Base-by-base conservation (phyloP, 1,139 yeast genomes). In the Geotrichum aggregatum region DNA sequence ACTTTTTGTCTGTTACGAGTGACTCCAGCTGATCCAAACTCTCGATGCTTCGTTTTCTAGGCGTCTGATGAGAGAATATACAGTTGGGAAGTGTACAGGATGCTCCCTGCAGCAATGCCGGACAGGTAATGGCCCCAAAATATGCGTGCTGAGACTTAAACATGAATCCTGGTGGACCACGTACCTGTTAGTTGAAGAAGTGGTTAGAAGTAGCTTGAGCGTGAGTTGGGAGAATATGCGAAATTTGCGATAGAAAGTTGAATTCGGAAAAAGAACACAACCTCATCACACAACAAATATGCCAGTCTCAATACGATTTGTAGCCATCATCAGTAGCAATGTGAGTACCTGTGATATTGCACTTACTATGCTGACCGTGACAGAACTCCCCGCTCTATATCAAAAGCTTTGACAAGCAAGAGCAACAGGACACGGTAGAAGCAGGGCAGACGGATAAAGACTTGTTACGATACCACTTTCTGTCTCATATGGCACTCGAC, bases 401-500 rank as follows among this genome's bases (percentile, higher is more conserved):
- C 38, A 55, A 54, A 44, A 50, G 63, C 10, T 63, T 59, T 38
- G 61, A 59, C 38, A 49, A 31, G 4, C 50, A 49, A 19, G 39
- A 28, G 1, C 47, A 43, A 22, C 44, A 47, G 13, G 51, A 54
- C 38, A 36, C 54, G 8, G 56, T 55, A 3, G 34, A 49, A 22
- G 24, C 51, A 3, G 58, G 55, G n/a, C 56, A 50, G 34, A 44
- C 49, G 11, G 55, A 59, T 5, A 54, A 52, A n/a, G 59, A 58
- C 19, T 55, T 60, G 3, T 57, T 66, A 19, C 62, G 68, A 44
- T 68, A 65, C 58, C 71, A 71, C 50, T 71, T 71, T 52, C 62
- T 72, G 10, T 71, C 75, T 5, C 74, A 72, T 56, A 71, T 72
- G 73, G 68, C 76, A 3, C 63, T 72, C 34, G 76, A 72, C 60